Conservation (phyloP, 176 grass and related monocot species). For the Oropetium thomaeum region DNA sequence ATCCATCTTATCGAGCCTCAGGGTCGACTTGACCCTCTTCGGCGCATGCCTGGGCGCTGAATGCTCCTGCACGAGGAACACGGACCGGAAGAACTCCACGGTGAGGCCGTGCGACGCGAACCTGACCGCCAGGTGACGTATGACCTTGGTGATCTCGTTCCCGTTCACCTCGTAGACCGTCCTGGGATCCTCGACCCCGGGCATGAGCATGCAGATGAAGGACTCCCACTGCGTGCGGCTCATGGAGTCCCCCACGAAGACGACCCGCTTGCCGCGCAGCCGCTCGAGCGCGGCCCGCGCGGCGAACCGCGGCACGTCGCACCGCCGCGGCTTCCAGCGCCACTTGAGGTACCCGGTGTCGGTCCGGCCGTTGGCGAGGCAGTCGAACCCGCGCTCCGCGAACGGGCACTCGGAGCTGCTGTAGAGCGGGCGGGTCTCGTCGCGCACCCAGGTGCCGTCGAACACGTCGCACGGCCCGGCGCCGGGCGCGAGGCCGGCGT, state of each 20-base stretch:
- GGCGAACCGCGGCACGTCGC: slow-evolving; percentile 62
- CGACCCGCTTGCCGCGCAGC: slow-evolving; percentile 77
- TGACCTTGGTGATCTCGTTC: slow-evolving; percentile 76
- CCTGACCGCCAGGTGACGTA: slow-evolving; percentile 61
- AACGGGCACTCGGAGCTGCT: slow-evolving; percentile 86
- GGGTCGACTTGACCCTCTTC: slow-evolving; percentile 55
- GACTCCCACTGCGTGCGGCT: slow-evolving; percentile 99
- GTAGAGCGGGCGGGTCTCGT: slow-evolving; percentile 53
- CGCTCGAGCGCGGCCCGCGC: slow-evolving; percentile 45
- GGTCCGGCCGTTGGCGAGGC: slow-evolving; percentile 76
- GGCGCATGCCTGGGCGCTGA: slow-evolving; percentile 57
- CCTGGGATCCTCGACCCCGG: slow-evolving; percentile 65
- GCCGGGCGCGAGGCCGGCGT: background rate
- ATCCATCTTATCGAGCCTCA: slow-evolving; percentile 84
- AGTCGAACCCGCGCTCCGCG: slow-evolving; percentile 89
- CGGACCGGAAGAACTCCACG: slow-evolving; percentile 85
- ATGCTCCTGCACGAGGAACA: slow-evolving; percentile 81
- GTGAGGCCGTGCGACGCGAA: slow-evolving; percentile 73
- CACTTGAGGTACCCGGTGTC: slow-evolving; percentile 78
- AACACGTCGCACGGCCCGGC: slow-evolving; percentile 62
- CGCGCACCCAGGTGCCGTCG: slow-evolving; percentile 71
- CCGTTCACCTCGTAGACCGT: slow-evolving; percentile 84
- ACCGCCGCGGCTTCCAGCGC: slow-evolving; percentile 83
- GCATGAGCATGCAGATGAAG: slow-evolving; percentile 98
- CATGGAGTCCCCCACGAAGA: slow-evolving; percentile 97